These are phyloP conservation scores for Fusarium ambrosium DNA, from an alignment of 2,329 filamentous ascomycete species.

Conservation along the genomic window DNA sequence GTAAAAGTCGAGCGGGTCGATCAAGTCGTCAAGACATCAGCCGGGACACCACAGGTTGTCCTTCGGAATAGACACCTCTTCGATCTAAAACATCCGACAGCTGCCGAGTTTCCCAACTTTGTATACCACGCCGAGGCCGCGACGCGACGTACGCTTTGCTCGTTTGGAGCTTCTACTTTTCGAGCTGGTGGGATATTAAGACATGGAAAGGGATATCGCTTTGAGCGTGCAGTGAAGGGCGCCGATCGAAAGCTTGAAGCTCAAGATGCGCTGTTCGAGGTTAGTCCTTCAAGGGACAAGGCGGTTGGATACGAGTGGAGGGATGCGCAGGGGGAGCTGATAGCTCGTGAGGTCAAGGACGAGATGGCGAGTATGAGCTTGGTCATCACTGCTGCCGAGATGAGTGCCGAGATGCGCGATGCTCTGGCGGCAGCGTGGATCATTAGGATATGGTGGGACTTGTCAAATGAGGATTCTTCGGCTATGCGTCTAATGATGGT, in stretches of 20 bases:
- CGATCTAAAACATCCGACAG: slow-evolving; percentile 51
- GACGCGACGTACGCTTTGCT: slow-evolving; percentile 47
- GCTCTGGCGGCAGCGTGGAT: slow-evolving; percentile 55
- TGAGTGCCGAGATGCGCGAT: slow-evolving; percentile 48
- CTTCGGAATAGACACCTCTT: slow-evolving; percentile 52
- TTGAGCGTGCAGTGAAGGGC: slow-evolving; percentile 48
- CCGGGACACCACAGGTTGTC: slow-evolving; percentile 44
- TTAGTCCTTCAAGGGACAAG: slow-evolving; percentile 41
- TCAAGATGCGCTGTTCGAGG: slow-evolving; percentile 48
- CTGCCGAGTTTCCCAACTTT: slow-evolving; percentile 48
- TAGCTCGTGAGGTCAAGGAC: slow-evolving; percentile 52
- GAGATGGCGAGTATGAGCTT: slow-evolving; percentile 47
- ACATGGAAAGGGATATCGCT: slow-evolving; percentile 44
- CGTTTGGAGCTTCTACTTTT: slow-evolving; percentile 49
- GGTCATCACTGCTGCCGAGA: slow-evolving; percentile 49
- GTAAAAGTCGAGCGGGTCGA: slow-evolving; percentile 52
- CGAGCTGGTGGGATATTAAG: slow-evolving; percentile 40
- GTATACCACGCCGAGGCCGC: slow-evolving; percentile 51
- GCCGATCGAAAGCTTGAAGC: slow-evolving; percentile 42
- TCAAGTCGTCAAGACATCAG: slow-evolving; percentile 40
- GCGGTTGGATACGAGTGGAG: slow-evolving; percentile 52
- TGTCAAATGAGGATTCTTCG: slow-evolving; percentile 50
- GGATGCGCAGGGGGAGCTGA: slow-evolving; percentile 43
- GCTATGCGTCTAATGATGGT: slow-evolving; percentile 35
- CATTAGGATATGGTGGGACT: slow-evolving; percentile 52